These are phyloP conservation scores for Hippophae tibetana DNA, from an alignment of 306 rosid species.

Conservation along the genomic window DNA sequence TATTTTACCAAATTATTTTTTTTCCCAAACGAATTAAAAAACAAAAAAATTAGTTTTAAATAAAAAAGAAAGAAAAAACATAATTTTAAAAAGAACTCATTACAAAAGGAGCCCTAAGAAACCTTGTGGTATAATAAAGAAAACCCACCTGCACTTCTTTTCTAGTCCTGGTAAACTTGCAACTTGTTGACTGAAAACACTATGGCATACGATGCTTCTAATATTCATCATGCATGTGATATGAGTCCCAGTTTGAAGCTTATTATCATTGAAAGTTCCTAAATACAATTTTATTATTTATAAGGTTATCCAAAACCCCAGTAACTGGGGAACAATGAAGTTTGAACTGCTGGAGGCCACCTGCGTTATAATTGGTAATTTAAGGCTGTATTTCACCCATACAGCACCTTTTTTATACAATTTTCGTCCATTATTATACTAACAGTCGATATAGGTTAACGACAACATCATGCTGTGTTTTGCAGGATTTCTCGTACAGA, in stretches of 20 bases:
- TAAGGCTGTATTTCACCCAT: not conserved
- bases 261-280: not conserved
- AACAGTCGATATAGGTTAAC: not conserved
- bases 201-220: not conserved
- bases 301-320: constrained; percentile 28
- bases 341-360: constrained; percentile 23
- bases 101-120: no score
- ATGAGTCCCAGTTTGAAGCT: not conserved
- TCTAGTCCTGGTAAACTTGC: no score
- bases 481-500: constrained; percentile 40
- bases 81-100: no score
- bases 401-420: not conserved
- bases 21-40: no score
- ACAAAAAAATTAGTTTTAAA: no score
- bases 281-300: constrained; percentile 5
- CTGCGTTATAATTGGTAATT: constrained; percentile 22
- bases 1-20: no score
- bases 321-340: constrained; percentile 24
- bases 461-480: not conserved
- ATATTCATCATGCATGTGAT: not conserved
- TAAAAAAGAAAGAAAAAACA: no score
- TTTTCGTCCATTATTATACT: not conserved
- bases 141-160: no score
- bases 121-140: no score
- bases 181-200: not conserved